A percentile compares a stretch with the other conserved stretches of the same genome.
phyloP scores from a whole-genome alignment of 2,329 filamentous ascomycete species.

The Claviceps sp. region DNA sequence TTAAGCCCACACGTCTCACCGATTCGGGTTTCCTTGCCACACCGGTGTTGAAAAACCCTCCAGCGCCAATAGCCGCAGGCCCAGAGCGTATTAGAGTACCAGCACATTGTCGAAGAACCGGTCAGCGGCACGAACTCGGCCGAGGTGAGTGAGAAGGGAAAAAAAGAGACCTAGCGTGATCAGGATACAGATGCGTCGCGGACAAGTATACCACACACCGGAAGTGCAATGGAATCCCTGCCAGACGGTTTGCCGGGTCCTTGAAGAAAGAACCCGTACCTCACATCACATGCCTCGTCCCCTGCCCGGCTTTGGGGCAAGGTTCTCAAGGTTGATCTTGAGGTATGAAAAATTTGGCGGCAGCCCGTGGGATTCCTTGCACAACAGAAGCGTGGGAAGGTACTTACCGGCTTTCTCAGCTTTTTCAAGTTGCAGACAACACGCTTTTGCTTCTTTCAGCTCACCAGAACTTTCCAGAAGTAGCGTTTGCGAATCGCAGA shows the following conservation, averaged over 20 bases:
- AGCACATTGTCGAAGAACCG: slow-evolving; percentile 57
- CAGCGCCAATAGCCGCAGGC: slow-evolving; percentile 86
- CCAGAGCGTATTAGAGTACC: slow-evolving; percentile 84
- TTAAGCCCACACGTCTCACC: slow-evolving; percentile 95
- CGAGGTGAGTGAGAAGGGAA: slow-evolving; percentile 4
- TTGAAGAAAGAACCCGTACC: background rate
- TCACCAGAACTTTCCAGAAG: background rate
- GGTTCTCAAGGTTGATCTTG: background rate
- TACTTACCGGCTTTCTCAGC: slow-evolving; percentile 2
- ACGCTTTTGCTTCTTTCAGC: background rate
- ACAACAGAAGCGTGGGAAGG: background rate
- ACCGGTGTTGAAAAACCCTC: slow-evolving; percentile 86
- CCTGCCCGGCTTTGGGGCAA: background rate
- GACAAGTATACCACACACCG: slow-evolving; percentile 8
- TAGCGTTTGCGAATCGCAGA: background rate
- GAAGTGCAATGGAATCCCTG: slow-evolving; percentile 3
- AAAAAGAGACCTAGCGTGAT: slow-evolving; percentile 6
- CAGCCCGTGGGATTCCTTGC: background rate
- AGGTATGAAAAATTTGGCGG: background rate
- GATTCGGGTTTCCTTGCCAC: slow-evolving; percentile 86
- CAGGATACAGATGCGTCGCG: slow-evolving; percentile 6
- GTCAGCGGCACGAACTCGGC: slow-evolving; percentile 7
- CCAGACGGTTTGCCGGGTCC: background rate
- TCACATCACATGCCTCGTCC: background rate
- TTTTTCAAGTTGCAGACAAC: background rate